Percentiles rank a stretch among this genome's conserved stretches.
Conservation (phyloP, 2,329 filamentous ascomycete genomes). For the Aspergillus sergii region DNA sequence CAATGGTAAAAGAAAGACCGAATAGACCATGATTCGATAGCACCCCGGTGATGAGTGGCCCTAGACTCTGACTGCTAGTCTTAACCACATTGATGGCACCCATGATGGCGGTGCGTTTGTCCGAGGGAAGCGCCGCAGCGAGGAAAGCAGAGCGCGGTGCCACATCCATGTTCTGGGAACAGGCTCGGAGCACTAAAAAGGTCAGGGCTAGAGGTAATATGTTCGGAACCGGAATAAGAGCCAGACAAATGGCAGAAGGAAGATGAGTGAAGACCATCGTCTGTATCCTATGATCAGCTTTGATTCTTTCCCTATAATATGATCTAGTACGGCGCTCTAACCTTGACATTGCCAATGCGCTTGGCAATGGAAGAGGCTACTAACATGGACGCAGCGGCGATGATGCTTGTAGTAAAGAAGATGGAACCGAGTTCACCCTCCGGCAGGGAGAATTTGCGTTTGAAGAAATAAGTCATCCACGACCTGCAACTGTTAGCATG, state of each 20-base stretch:
- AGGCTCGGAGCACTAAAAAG: constrained; percentile 65
- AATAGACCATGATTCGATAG: constrained; percentile 60
- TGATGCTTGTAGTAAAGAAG: constrained; percentile 52
- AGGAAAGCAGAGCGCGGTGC: constrained; percentile 72
- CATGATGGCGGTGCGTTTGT: constrained; percentile 72
- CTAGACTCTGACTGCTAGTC: constrained; percentile 63
- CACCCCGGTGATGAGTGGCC: constrained; percentile 66
- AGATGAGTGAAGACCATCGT: constrained; percentile 78
- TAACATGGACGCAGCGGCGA: constrained; percentile 47
- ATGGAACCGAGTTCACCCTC: constrained; percentile 58
- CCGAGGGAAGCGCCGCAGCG: constrained; percentile 63
- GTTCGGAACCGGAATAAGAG: constrained; percentile 62
- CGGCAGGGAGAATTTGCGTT: constrained; percentile 56
- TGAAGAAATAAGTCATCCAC: constrained; percentile 61
- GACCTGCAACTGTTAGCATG: constrained; percentile 33
- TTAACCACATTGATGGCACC: constrained; percentile 71
- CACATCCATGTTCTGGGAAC: constrained; percentile 69
- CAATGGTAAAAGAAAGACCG: constrained; percentile 65
- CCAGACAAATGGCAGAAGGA: constrained; percentile 67
- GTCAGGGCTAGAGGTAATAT: constrained; percentile 57
- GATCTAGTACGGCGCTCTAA: constrained; percentile 9
- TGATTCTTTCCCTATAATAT: background rate
- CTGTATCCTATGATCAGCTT: constrained; percentile 34
- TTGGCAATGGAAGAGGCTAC: constrained; percentile 66
- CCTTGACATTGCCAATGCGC: constrained; percentile 58